Evolutionary conservation across 2,329 filamentous ascomycete genomes (phyloP).

Genomic region (Ceratocystis cubensis): DNA sequence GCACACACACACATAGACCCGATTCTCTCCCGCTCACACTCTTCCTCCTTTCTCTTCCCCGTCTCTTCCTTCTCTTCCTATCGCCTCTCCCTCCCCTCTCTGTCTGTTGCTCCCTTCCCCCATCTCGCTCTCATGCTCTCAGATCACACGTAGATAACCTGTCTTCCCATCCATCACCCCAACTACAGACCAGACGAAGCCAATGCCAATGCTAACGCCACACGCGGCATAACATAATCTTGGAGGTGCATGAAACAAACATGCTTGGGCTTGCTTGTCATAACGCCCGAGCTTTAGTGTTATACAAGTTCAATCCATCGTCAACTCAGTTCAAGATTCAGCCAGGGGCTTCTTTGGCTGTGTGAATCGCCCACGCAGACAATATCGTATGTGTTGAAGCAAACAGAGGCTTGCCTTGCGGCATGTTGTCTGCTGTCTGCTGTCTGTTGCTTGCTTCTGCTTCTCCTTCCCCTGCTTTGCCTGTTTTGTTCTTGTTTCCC

Average conservation of each 20-base stretch:
- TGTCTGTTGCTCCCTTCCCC: not conserved
- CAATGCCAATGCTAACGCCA: not conserved
- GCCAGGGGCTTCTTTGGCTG: not conserved
- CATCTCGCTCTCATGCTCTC: not conserved
- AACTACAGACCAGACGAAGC: not conserved
- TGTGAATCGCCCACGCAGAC: not conserved
- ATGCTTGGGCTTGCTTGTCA: constrained; percentile 1
- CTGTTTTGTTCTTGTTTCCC: not conserved
- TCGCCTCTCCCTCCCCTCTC: not conserved
- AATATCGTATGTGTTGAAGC: too few relatives aligned
- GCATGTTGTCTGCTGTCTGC: not conserved
- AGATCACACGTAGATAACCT: not conserved
- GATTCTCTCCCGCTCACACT: not conserved
- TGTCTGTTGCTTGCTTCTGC: not conserved
- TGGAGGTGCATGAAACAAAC: constrained; percentile 9
- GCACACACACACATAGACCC: not conserved
- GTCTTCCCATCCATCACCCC: not conserved
- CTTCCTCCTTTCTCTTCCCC: not conserved
- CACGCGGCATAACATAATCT: constrained; percentile 9
- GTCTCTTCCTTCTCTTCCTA: not conserved
- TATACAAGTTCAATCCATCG: not conserved
- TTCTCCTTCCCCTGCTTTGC: not conserved
- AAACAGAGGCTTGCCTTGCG: not conserved
- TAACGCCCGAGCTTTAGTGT: constrained; percentile 2
- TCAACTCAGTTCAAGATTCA: not conserved